A percentile compares a stretch with the other conserved stretches of the same genome.
Evolutionary conservation across 2,329 filamentous ascomycete species (phyloP).

Genomic region (Penicillium sp.): DNA sequence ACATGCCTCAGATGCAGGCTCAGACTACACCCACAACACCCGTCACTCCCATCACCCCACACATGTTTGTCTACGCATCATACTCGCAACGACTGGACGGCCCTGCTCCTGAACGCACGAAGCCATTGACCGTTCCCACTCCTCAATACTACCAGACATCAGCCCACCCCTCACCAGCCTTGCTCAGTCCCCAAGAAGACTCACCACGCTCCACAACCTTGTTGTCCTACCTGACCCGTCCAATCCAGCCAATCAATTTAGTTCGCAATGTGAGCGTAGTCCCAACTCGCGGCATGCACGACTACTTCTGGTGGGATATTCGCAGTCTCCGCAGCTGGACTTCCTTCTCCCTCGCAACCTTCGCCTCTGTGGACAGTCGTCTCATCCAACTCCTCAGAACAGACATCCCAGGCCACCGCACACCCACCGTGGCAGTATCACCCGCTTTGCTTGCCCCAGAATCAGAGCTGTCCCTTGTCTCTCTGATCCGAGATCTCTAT

Average conservation of each 20-base stretch:
- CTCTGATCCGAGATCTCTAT: conserved; percentile 75
- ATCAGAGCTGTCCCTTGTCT: conserved; percentile 73
- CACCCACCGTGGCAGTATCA: conserved; percentile 33
- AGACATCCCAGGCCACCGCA: conserved; percentile 54
- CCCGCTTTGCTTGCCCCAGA: conserved; percentile 67
- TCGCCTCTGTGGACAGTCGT: conserved; percentile 68
- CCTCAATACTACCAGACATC: conserved; percentile 29
- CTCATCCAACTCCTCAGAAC: conserved; percentile 73
- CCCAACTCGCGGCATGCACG: conserved; percentile 65
- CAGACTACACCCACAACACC: conserved; percentile 45
- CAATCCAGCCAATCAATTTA: conserved; percentile 80
- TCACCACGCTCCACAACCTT: conserved; percentile 63
- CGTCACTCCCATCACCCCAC: conserved; percentile 41
- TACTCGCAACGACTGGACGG: conserved; percentile 34
- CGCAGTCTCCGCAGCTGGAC: conserved; percentile 84
- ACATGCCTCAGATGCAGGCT: conserved; percentile 48
- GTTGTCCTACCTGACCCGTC: conserved; percentile 72
- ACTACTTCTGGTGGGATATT: conserved; percentile 95
- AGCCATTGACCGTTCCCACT: conserved; percentile 30
- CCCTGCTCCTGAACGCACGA: conserved; percentile 40
- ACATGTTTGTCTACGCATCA: conserved; percentile 39
- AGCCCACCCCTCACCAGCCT: conserved; percentile 28
- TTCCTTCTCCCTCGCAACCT: conserved; percentile 71
- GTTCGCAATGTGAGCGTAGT: conserved; percentile 76
- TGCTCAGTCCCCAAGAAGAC: conserved; percentile 28